Percentiles rank a stretch among this genome's conserved stretches.
phyloP scores from a whole-genome alignment of 805 yeast genomes.

The Danielia oregonensis region DNA sequence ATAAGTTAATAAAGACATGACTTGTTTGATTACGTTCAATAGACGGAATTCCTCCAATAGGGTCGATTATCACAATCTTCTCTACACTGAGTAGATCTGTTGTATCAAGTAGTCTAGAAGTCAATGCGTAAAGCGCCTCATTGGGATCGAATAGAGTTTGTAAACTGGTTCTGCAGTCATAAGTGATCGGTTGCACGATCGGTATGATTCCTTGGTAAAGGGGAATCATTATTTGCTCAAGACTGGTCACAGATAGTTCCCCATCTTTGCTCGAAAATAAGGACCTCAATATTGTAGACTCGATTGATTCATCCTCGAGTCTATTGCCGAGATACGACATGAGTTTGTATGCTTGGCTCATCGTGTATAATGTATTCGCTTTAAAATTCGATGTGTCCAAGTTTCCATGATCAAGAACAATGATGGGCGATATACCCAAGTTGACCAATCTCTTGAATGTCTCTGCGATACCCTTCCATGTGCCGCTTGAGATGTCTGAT shows the following conservation, averaged over 20 bases:
- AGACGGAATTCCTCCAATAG: conserved; percentile 88
- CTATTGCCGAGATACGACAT: conserved; percentile 21
- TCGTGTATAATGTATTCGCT: conserved; percentile 27
- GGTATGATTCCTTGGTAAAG: conserved; percentile 54
- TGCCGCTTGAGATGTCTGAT: conserved; percentile 25
- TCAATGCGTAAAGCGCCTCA: conserved; percentile 23
- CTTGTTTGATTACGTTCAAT: conserved; percentile 74
- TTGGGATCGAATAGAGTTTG: conserved; percentile 25
- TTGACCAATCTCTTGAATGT: conserved; percentile 53
- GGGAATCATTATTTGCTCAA: conserved; percentile 36
- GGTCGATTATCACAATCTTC: conserved; percentile 75
- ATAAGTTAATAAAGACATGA: conserved; percentile 81
- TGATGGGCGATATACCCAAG: conserved; percentile 72
- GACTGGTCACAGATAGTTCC: conserved; percentile 15
- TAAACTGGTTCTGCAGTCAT: conserved; percentile 13
- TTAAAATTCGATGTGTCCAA: conserved; percentile 26
- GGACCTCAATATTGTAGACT: conserved; percentile 25
- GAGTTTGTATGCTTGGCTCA: conserved; percentile 28
- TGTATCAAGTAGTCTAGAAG: conserved; percentile 22
- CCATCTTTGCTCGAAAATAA: conserved; percentile 18
- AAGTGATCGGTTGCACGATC: conserved; percentile 55
- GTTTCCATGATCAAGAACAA: conserved; percentile 50
- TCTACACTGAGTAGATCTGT: conserved; percentile 56
- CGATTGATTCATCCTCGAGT: conserved; percentile 20
- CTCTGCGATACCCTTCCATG: conserved; percentile 47